Conservation (phyloP, 495 filamentous ascomycete species). For the Penicillium turbatum region DNA sequence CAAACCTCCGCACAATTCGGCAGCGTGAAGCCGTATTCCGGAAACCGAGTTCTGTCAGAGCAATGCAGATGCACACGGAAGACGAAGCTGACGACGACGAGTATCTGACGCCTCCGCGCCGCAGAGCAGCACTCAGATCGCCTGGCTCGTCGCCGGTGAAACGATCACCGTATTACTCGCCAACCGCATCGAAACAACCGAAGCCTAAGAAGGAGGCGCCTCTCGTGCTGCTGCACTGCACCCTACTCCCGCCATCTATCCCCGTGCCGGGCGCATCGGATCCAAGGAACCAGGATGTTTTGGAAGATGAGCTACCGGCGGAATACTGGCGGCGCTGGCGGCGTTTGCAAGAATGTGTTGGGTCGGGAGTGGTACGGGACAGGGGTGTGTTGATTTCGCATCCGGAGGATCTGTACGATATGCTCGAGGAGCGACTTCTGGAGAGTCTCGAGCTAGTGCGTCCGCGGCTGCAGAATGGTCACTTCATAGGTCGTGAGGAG, state of each 20-base stretch:
- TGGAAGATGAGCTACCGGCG: slow-evolving; percentile 53
- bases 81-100: slow-evolving; percentile 41
- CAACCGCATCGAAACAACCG: slow-evolving; percentile 45
- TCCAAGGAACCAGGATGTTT: slow-evolving; percentile 41
- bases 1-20: slow-evolving; percentile 27
- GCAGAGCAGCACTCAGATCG: slow-evolving; percentile 33
- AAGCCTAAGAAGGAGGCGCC: slow-evolving; percentile 64
- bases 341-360: slow-evolving; percentile 68
- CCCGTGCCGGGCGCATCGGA: slow-evolving; percentile 57
- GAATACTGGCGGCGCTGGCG: slow-evolving; percentile 67
- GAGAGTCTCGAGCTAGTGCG: slow-evolving; percentile 77
- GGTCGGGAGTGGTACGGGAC: slow-evolving; percentile 66
- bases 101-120: slow-evolving; percentile 34
- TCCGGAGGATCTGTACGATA: slow-evolving; percentile 83
- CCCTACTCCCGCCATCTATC: slow-evolving; percentile 66
- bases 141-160: slow-evolving; percentile 34
- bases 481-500: slow-evolving; percentile 50
- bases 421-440: slow-evolving; percentile 87
- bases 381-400: slow-evolving; percentile 85
- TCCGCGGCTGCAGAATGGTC: slow-evolving; percentile 73
- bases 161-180: slow-evolving; percentile 43
- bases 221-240: slow-evolving; percentile 84
- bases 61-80: slow-evolving; percentile 69
- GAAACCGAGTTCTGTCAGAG: slow-evolving; percentile 70
- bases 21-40: slow-evolving; percentile 51